Base-by-base conservation (phyloP, 2,329 filamentous ascomycete genomes). In the Paramyrothecium sp. region DNA sequence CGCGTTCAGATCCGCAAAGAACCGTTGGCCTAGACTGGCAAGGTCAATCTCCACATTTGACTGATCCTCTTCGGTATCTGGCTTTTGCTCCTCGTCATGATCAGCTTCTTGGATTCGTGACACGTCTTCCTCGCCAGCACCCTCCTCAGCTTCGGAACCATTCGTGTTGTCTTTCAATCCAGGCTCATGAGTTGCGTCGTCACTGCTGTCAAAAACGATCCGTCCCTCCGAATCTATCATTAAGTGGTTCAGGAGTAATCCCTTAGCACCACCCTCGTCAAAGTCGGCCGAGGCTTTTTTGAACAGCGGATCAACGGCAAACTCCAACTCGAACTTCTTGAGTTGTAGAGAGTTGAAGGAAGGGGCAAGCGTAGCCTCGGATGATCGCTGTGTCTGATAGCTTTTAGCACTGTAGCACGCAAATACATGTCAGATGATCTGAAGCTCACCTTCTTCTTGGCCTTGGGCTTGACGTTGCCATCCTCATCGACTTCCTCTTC, bases 281-380 rank as follows among this genome's bases (percentile, higher is more conserved):
- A 99, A 99, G 76, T 99, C 95, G 48, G 95, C 95, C 7, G 94
- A 96, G 1, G 94, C 94, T 70, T 99, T 99, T 71, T 99, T 99
- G 83, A 99, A 99, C n/a, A 99, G 77, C 2, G 95, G 95, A 69
- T 99, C 95, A 5, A 99, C 94, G 0, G 93, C 88, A 63, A 99
- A 97, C 69, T 99, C 95, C 49, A 98, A 83, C 66, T 99, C 95
- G 68, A 99, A 93, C 74, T 98, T 99, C 76, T 99, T 99, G 65
- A 98, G 81, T 71, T 97, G 92, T 55, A 99, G 72, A 19, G 93
- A 88, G 47, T 89, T 86, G 72, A 98, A 98, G 0, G 91, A 95
- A 0, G 91, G 88, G 3, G 91, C 95, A 7, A 99, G 80, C 0
- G 95, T 99, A n/a, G 91, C 89, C 75, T 99, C 95, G 10, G 95